phyloP scores from a whole-genome alignment of 306 rosid genomes.

The Arachis hypogaea region DNA sequence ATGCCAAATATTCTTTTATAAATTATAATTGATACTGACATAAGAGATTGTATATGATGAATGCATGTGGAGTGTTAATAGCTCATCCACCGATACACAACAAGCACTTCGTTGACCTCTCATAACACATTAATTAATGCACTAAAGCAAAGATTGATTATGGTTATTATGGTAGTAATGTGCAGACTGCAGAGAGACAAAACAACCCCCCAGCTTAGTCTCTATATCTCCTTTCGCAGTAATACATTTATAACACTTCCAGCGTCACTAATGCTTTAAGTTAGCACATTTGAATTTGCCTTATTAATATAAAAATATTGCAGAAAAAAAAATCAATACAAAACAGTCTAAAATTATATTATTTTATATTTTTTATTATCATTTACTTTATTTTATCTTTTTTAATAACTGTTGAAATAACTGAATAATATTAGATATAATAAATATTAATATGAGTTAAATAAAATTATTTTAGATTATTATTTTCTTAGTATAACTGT shows the following conservation, averaged over 20 bases:
- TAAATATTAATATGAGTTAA: too few relatives aligned
- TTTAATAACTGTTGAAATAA: too few relatives aligned
- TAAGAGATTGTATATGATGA: background rate
- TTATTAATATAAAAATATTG: too few relatives aligned
- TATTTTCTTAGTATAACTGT: too few relatives aligned
- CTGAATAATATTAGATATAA: too few relatives aligned
- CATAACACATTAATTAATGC: background rate
- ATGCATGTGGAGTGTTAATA: constrained; percentile 28
- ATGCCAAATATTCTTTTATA: too few relatives aligned
- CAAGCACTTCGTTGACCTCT: constrained; percentile 9
- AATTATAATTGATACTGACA: background rate
- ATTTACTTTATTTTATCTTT: too few relatives aligned
- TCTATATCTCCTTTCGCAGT: background rate
- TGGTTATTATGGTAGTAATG: background rate
- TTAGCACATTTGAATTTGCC: background rate
- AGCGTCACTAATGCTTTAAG: background rate
- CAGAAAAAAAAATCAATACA: too few relatives aligned
- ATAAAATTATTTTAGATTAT: too few relatives aligned
- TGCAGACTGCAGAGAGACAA: background rate
- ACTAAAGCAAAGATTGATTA: background rate
- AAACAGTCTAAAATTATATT: too few relatives aligned
- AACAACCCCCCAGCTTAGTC: background rate
- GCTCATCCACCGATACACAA: background rate
- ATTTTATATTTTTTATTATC: too few relatives aligned
- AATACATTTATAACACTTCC: background rate